Evolutionary conservation across 2,329 filamentous ascomycete species (phyloP).

Genomic region (Metarhizium humberi): DNA sequence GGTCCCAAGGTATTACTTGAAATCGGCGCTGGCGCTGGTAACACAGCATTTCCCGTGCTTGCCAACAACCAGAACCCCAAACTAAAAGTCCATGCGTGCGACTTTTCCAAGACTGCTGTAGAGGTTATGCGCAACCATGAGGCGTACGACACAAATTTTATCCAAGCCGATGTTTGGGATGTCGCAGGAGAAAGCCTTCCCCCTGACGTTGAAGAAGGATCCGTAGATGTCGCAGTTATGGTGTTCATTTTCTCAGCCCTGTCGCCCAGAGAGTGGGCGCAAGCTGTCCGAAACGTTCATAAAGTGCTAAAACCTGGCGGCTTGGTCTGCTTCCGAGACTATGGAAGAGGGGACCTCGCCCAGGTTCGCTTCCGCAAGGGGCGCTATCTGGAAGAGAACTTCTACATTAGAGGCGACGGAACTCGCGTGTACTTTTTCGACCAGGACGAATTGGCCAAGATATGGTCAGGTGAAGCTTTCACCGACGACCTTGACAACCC

Average conservation of each 20-base stretch:
- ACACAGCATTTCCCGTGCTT: constrained; percentile 89
- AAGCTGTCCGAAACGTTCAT: constrained; percentile 73
- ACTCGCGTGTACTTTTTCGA: constrained; percentile 98
- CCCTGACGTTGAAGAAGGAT: constrained; percentile 64
- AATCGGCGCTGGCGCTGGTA: constrained; percentile 90
- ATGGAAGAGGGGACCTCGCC: constrained; percentile 88
- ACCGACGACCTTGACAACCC: constrained; percentile 14
- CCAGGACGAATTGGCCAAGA: constrained; percentile 64
- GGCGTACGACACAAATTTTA: constrained; percentile 60
- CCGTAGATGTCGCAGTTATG: constrained; percentile 84
- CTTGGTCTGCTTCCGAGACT: constrained; percentile 91
- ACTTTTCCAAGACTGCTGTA: constrained; percentile 92
- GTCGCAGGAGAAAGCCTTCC: constrained; percentile 65
- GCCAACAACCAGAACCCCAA: constrained; percentile 72
- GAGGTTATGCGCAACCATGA: constrained; percentile 80
- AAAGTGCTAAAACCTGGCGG: constrained; percentile 83
- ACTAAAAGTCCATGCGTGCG: constrained; percentile 83
- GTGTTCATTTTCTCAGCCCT: constrained; percentile 97
- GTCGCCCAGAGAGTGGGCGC: constrained; percentile 73
- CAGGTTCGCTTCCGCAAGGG: constrained; percentile 97
- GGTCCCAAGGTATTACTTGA: constrained; percentile 70
- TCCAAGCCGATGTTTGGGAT: constrained; percentile 94
- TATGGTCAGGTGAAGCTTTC: constrained; percentile 54
- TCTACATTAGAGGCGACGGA: constrained; percentile 91
- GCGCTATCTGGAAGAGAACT: constrained; percentile 89